Conservation (phyloP, 495 filamentous ascomycete species). For the Talaromyces trachyspermus region DNA sequence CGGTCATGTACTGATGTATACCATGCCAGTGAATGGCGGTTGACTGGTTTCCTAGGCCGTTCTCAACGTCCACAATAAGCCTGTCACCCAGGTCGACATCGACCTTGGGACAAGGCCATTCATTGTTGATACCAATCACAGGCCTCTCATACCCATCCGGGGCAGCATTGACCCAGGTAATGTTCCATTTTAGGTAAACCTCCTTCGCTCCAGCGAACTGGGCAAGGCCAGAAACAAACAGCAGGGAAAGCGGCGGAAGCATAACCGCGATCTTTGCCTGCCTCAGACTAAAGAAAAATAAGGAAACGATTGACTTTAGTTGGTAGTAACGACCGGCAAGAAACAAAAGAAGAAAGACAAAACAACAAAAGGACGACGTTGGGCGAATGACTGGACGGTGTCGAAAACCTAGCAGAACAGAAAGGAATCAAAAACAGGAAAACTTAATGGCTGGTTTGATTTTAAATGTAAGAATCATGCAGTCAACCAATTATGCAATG, state of each 20-base stretch:
- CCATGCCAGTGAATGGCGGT: constrained; percentile 69
- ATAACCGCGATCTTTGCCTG: not conserved
- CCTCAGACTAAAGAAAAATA: not conserved
- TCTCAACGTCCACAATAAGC: constrained; percentile 66
- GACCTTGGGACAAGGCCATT: constrained; percentile 71
- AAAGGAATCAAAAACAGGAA: not conserved
- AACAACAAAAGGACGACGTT: not conserved
- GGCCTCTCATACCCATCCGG: constrained; percentile 68
- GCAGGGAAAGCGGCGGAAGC: constrained; percentile 1
- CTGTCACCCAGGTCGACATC: constrained; percentile 64
- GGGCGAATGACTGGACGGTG: constrained; percentile 2
- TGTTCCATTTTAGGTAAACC: constrained; percentile 54
- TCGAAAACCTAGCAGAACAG: constrained; percentile 1
- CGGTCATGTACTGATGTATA: constrained; percentile 53
- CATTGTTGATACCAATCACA: constrained; percentile 73
- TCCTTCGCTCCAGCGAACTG: constrained; percentile 24
- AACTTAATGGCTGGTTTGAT: not conserved
- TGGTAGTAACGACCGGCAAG: constrained; percentile 4
- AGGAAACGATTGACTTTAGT: constrained; percentile 6
- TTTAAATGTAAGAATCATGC: not conserved
- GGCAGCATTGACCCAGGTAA: constrained; percentile 73
- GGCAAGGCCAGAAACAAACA: constrained; percentile 17
- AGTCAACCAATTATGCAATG: not conserved
- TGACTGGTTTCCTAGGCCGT: constrained; percentile 64
- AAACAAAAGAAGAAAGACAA: not conserved